Conservation (phyloP, 805 yeast species). For the Saccharomycopsis javanensis region DNA sequence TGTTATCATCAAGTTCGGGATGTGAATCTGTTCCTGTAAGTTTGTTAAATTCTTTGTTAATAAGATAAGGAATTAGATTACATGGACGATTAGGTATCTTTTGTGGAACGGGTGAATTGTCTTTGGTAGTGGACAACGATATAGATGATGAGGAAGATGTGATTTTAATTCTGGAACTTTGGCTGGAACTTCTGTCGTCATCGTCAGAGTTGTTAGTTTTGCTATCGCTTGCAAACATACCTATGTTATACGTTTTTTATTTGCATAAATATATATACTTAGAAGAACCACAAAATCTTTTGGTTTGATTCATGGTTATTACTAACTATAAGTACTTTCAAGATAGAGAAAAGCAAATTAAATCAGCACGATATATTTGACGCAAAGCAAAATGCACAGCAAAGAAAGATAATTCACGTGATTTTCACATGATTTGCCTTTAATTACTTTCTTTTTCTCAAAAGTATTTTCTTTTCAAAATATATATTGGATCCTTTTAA, state of each 20-base stretch:
- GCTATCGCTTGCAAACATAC: not conserved
- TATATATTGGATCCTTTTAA: no score
- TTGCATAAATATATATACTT: no score
- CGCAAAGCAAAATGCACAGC: no score
- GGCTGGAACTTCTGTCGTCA: not conserved
- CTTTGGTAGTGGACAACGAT: not conserved
- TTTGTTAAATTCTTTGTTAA: constrained; percentile 9
- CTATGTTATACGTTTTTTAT: not conserved
- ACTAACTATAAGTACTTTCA: no score
- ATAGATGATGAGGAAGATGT: not conserved
- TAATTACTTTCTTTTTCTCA: no score
- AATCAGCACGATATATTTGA: no score
- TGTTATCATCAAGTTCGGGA: not conserved
- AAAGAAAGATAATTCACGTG: no score
- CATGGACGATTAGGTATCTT: constrained; percentile 1
- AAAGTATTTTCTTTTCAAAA: no score
- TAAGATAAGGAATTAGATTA: constrained; percentile 16
- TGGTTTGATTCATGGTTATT: not conserved
- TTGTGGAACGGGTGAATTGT: not conserved
- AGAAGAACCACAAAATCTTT: no score
- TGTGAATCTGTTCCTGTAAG: constrained; percentile 1
- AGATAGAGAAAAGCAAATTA: no score
- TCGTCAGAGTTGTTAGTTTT: not conserved
- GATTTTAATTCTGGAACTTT: not conserved
- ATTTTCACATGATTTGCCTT: no score